Conservation (phyloP, 768 basidiomycete species). For the Megacollybia marginata region DNA sequence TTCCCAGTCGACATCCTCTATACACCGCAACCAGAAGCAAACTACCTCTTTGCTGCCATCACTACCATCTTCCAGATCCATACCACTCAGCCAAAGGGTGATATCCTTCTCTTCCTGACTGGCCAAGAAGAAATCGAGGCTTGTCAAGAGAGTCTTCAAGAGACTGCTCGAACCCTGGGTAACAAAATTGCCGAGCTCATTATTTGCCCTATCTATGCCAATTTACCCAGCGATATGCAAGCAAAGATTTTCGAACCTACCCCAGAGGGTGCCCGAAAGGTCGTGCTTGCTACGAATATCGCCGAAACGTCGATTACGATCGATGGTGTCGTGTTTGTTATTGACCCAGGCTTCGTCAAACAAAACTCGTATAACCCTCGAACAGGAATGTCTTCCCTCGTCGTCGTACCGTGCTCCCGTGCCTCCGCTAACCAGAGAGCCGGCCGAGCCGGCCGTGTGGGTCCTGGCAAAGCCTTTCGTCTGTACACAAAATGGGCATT, state of each 20-base stretch:
- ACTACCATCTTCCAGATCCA: conserved; percentile 99
- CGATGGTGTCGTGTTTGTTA: conserved; percentile 98
- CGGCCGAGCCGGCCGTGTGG: conserved; percentile 95
- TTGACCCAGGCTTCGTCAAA: conserved; percentile 98
- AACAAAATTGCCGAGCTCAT: conserved; percentile 95
- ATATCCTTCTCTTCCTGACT: conserved; percentile 94
- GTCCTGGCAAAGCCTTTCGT: conserved; percentile 97
- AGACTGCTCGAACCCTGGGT: conserved; percentile 89
- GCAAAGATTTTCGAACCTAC: conserved; percentile 99
- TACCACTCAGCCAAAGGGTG: conserved; percentile 95
- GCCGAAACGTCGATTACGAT: conserved; percentile 99
- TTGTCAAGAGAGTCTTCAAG: conserved; percentile 91
- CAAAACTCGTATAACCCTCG: conserved; percentile 98
- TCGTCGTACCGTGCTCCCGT: conserved; percentile 97
- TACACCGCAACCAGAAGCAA: conserved; percentile 98
- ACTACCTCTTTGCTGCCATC: conserved; percentile 97
- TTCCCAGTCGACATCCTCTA: conserved; percentile 99
- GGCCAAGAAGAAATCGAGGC: conserved; percentile 99
- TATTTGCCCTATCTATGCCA: conserved; percentile 97
- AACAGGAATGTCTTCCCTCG: conserved; percentile 95
- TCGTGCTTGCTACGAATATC: conserved; percentile 97
- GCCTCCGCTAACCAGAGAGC: conserved; percentile 97
- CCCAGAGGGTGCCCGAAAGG: conserved; percentile 92
- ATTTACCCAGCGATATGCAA: conserved; percentile 99
- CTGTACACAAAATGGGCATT: conserved; percentile 99